Conservation (phyloP, 2,329 filamentous ascomycete species). For the Apiospora sp. region DNA sequence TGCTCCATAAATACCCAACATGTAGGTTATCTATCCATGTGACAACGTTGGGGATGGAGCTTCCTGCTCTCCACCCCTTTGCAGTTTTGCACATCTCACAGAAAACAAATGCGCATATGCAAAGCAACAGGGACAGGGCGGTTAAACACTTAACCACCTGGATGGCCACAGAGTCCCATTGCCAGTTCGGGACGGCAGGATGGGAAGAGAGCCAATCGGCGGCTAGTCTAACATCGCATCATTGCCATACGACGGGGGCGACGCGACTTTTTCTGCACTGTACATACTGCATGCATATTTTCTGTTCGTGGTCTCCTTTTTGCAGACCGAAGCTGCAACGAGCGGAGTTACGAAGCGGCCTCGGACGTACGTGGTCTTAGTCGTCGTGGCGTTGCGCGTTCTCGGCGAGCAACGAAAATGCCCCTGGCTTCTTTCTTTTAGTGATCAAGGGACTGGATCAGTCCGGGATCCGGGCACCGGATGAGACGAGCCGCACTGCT, state of each 20-base stretch:
- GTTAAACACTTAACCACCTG: neutral
- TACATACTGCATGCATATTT: too few species aligned
- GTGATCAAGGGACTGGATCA: neutral
- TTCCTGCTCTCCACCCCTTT: neutral
- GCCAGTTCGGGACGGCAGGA: conserved; percentile 15
- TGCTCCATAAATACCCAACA: conserved; percentile 20
- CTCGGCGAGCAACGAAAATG: too few species aligned
- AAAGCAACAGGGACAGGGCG: neutral
- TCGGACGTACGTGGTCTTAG: neutral
- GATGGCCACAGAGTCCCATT: neutral
- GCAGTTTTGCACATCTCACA: neutral
- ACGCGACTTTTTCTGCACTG: too few species aligned
- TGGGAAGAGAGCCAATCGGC: neutral
- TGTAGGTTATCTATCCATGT: neutral
- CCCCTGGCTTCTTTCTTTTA: too few species aligned
- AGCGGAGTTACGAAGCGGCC: conserved; percentile 15
- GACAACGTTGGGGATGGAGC: conserved; percentile 9
- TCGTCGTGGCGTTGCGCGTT: neutral
- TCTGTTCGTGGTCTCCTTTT: neutral
- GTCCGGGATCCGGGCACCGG: neutral
- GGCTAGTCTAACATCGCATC: neutral
- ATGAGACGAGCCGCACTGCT: neutral
- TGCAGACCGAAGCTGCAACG: neutral
- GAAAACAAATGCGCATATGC: neutral
- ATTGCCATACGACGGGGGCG: neutral